These are phyloP conservation scores for Ulvella scutata DNA, from an alignment of 139 green algal genomes.

Conservation along the genomic window DNA sequence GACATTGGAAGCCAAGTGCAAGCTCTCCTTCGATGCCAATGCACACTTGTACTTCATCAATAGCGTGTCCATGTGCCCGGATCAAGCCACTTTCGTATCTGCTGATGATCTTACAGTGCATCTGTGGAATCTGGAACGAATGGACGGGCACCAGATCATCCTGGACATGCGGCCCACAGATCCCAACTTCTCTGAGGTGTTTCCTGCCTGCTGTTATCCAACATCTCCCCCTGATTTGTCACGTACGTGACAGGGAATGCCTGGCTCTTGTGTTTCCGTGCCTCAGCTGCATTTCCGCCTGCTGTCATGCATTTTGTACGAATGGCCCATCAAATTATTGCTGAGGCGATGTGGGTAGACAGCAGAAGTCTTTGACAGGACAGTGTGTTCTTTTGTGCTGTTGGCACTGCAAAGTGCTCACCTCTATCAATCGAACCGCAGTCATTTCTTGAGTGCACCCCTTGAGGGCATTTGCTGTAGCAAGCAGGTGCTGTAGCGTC, in stretches of 20 bases:
- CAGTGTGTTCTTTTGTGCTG: no score
- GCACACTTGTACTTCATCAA: conserved; percentile 99
- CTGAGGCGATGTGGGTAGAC: not conserved
- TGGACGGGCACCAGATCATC: conserved; percentile 86
- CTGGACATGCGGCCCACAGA: conserved; percentile 69
- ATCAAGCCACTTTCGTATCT: conserved; percentile 93
- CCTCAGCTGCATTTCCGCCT: not conserved
- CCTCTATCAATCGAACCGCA: no score
- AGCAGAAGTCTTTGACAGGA: no score
- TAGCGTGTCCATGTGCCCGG: conserved; percentile 67
- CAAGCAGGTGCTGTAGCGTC: not conserved
- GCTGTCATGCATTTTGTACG: not conserved
- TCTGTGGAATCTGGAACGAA: conserved; percentile 92
- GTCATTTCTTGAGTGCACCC: no score
- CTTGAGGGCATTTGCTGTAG: no score
- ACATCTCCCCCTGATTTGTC: not conserved
- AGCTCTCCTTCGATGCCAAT: conserved; percentile 61
- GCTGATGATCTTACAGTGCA: conserved; percentile 87
- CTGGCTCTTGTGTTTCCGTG: not conserved
- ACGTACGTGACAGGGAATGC: not conserved
- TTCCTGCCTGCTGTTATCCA: not conserved
- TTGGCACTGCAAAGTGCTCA: no score
- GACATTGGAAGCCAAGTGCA: conserved; percentile 38
- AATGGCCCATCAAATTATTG: not conserved
- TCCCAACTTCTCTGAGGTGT: conserved; percentile 83